A percentile compares a stretch with the other conserved stretches of the same genome.
These are phyloP conservation scores for Casuarina equisetifolia DNA, from an alignment of 306 rosid species.

Conservation along the genomic window DNA sequence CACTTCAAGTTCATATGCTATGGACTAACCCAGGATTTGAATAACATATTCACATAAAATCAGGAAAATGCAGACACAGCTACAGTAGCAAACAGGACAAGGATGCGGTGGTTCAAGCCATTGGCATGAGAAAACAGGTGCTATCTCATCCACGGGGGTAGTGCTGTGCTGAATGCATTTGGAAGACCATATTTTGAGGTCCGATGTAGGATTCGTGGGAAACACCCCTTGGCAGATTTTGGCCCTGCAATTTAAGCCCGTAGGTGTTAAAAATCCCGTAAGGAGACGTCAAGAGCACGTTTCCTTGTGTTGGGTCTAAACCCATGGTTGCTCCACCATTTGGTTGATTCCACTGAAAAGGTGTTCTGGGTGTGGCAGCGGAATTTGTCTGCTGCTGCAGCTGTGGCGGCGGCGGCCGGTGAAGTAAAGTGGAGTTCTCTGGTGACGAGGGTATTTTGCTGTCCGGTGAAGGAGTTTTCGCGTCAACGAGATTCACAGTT, in stretches of 20 bases:
- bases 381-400: conserved; percentile 38
- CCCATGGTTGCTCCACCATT: conserved; percentile 43
- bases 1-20: conserved; percentile 36
- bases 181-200: conserved; percentile 67
- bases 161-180: conserved; percentile 59
- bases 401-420: conserved; percentile 6
- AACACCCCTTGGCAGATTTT: conserved; percentile 43
- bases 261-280: conserved; percentile 50
- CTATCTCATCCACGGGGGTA: conserved; percentile 49
- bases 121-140: conserved; percentile 25
- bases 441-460: conserved; percentile 51
- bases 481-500: conserved; percentile 66
- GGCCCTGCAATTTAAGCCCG: conserved; percentile 57
- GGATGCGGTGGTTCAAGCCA: conserved; percentile 37
- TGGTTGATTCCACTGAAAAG: conserved; percentile 69
- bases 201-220: conserved; percentile 52
- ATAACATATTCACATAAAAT: conserved; percentile 60
- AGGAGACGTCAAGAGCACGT: conserved; percentile 45
- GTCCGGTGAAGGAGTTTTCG: conserved; percentile 52
- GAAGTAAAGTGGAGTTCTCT: conserved; percentile 33
- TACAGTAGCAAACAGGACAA: conserved; percentile 37
- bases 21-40: conserved; percentile 39
- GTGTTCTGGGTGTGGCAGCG: conserved; percentile 27
- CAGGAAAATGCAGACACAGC: conserved; percentile 33
- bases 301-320: conserved; percentile 42